phyloP scores from a whole-genome alignment of 148 eudicot genomes.

The Chenopodium formosanum region DNA sequence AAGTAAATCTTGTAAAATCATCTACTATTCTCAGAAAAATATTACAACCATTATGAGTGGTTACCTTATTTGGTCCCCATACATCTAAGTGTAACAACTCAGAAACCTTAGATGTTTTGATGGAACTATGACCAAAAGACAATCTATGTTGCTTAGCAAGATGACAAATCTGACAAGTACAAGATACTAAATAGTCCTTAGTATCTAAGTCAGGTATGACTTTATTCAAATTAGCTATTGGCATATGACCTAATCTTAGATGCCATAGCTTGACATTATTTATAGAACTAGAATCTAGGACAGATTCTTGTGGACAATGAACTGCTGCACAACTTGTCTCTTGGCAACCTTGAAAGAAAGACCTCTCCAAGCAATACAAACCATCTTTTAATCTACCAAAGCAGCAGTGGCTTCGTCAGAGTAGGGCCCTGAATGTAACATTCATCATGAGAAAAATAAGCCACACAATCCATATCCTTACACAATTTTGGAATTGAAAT shows the following conservation, averaged over 20 bases:
- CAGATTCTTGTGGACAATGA: too few relatives aligned
- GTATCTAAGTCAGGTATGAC: neutral
- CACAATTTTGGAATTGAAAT: neutral
- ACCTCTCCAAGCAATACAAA: too few relatives aligned
- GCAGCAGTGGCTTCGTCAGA: neutral
- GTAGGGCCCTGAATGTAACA: conserved; percentile 4
- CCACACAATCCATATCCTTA: neutral
- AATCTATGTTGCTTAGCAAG: neutral
- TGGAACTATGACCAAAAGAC: neutral
- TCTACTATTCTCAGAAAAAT: neutral
- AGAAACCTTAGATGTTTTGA: neutral
- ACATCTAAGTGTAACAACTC: neutral
- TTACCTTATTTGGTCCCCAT: neutral
- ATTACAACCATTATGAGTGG: neutral
- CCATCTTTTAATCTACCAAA: neutral
- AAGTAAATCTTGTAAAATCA: neutral
- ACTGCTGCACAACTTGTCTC: too few relatives aligned
- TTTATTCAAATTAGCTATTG: neutral
- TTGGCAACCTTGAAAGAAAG: too few relatives aligned
- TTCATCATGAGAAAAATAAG: neutral
- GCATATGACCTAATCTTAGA: neutral
- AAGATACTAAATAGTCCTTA: too few relatives aligned
- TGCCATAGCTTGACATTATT: neutral
- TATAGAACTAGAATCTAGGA: neutral
- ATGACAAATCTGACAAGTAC: neutral